Conservation (phyloP, 352 stramenopile species). For the Phytopythium montanum region DNA sequence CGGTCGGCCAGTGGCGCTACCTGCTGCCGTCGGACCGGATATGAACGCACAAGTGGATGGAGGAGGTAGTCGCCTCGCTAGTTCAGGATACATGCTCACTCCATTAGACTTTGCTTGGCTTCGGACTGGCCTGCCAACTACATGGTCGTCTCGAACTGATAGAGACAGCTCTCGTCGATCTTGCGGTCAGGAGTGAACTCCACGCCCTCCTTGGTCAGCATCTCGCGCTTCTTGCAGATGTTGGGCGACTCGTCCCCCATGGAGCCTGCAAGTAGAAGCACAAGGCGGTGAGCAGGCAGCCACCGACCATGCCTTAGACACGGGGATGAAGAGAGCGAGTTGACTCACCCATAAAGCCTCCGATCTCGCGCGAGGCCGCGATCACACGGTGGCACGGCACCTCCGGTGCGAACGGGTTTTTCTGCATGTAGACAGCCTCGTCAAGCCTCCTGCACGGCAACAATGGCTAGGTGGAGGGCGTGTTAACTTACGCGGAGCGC, state of each 20-base stretch:
- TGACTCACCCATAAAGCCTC: constrained; percentile 67
- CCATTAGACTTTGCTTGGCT: not conserved
- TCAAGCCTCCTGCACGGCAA: not conserved
- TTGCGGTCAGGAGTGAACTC: constrained; percentile 54
- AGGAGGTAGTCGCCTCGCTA: not conserved
- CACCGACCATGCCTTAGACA: too few species aligned
- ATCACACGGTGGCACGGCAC: constrained; percentile 80
- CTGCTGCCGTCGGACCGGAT: constrained; percentile 64
- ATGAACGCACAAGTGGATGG: constrained; percentile 14
- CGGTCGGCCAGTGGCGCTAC: constrained; percentile 78
- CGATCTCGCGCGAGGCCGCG: constrained; percentile 60
- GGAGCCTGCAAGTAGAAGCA: constrained; percentile 27
- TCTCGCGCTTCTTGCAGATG: constrained; percentile 63
- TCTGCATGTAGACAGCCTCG: constrained; percentile 24
- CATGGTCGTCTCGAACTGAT: constrained; percentile 32
- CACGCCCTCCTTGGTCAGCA: constrained; percentile 66
- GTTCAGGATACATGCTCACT: not conserved
- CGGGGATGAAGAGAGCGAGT: too few species aligned
- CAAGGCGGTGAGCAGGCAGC: too few species aligned
- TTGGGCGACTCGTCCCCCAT: constrained; percentile 49
- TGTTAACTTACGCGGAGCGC: constrained; percentile 51
- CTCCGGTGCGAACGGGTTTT: constrained; percentile 77
- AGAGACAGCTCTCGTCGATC: constrained; percentile 43
- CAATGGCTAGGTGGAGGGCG: not conserved
- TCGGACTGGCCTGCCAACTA: not conserved